Evolutionary conservation across 2,329 filamentous ascomycete genomes (phyloP).

Genomic region (Venturiaceae sp.): DNA sequence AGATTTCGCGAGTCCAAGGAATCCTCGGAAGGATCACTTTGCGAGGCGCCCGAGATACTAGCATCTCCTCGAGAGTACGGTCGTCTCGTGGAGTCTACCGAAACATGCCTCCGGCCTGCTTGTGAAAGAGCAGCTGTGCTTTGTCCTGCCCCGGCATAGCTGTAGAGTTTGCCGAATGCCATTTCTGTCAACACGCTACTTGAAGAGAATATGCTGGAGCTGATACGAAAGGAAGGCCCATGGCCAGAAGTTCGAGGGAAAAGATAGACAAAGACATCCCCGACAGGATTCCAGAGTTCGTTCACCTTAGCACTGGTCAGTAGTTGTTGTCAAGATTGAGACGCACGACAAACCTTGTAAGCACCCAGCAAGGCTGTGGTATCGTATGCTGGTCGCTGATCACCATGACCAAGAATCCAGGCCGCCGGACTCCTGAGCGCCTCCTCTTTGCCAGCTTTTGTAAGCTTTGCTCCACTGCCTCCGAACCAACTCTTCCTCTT

Average conservation of each 20-base stretch:
- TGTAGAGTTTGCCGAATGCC: slow-evolving; percentile 34
- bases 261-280: slow-evolving; percentile 54
- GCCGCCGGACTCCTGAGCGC: not conserved
- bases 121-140: not conserved
- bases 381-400: slow-evolving; percentile 5
- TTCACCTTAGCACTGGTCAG: slow-evolving; percentile 29
- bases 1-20: slow-evolving; percentile 37
- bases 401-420: slow-evolving; percentile 3
- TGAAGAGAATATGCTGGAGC: slow-evolving; percentile 48
- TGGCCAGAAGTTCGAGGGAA: slow-evolving; percentile 47
- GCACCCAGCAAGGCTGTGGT: not conserved
- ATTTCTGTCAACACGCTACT: slow-evolving; percentile 46
- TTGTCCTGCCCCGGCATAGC: not conserved
- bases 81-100: not conserved
- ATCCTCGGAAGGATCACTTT: slow-evolving; percentile 33
- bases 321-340: not conserved
- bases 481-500: slow-evolving; percentile 22
- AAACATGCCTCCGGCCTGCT: not conserved
- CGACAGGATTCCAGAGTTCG: slow-evolving; percentile 53
- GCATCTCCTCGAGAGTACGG: slow-evolving; percentile 19
- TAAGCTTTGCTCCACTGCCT: not conserved
- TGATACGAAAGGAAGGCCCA: slow-evolving; percentile 51
- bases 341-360: not conserved
- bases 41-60: slow-evolving; percentile 18
- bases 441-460: slow-evolving; percentile 1